Conservation (phyloP, 768 basidiomycete genomes). For the Tubosaeta sp. region DNA sequence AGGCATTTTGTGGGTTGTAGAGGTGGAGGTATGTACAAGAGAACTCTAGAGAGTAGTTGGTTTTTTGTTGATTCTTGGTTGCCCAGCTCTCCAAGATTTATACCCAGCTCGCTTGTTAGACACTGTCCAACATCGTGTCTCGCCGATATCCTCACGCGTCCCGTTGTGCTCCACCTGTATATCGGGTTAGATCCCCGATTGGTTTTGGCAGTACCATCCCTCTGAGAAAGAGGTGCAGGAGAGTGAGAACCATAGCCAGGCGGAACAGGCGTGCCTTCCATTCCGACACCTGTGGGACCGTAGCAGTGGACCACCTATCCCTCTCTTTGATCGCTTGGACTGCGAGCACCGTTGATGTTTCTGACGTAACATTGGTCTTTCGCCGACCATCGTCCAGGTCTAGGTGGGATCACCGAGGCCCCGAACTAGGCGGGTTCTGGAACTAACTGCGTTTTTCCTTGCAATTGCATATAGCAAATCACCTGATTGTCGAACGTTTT, state of each 20-base stretch:
- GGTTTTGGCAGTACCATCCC: slow-evolving; percentile 13
- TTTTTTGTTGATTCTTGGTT: slow-evolving; percentile 12
- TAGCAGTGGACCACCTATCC: slow-evolving; percentile 17
- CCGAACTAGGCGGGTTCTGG: slow-evolving; percentile 11
- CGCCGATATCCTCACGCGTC: slow-evolving; percentile 7
- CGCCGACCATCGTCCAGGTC: slow-evolving; percentile 10
- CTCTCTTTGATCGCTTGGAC: slow-evolving; percentile 18
- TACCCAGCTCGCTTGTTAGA: slow-evolving; percentile 23
- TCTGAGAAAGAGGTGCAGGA: slow-evolving; percentile 13
- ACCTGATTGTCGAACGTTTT: background rate
- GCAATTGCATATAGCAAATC: background rate
- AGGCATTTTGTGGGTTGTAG: slow-evolving; percentile 15
- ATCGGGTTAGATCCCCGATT: slow-evolving; percentile 23
- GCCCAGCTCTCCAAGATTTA: slow-evolving; percentile 19
- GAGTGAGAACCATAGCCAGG: slow-evolving; percentile 23
- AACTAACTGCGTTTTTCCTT: background rate
- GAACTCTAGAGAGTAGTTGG: slow-evolving; percentile 9
- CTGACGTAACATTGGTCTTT: slow-evolving; percentile 25
- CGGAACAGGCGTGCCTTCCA: slow-evolving; percentile 29
- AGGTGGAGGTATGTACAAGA: slow-evolving; percentile 9
- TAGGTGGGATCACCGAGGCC: slow-evolving; percentile 16
- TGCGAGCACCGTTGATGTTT: slow-evolving; percentile 8
- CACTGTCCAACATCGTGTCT: slow-evolving; percentile 12
- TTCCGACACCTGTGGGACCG: slow-evolving; percentile 23
- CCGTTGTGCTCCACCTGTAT: slow-evolving; percentile 19